Evolutionary conservation across 1,139 yeast genomes (phyloP).

Genomic region (Lodderomyces oxycetoniae): DNA sequence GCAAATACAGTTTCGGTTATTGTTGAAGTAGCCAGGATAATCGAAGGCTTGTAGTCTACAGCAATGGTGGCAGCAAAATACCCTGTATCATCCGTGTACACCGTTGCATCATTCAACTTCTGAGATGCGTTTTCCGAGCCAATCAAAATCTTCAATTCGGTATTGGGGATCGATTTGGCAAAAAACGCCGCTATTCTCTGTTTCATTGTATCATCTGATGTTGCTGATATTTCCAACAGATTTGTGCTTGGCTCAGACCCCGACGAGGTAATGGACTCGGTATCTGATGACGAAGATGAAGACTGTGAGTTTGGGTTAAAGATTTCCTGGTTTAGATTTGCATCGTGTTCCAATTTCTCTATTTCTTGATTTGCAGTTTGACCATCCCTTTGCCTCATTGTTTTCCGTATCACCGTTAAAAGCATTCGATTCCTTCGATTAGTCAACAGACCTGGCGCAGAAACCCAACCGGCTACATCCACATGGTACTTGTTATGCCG

Average conservation of each 20-base stretch:
- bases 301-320: conserved; percentile 13
- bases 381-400: conserved; percentile 40
- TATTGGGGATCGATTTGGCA: conserved; percentile 52
- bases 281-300: conserved; percentile 14
- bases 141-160: conserved; percentile 47
- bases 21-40: conserved; percentile 38
- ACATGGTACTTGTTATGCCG: conserved; percentile 42
- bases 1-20: conserved; percentile 44
- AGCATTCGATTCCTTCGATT: conserved; percentile 67
- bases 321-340: conserved; percentile 26
- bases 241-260: conserved; percentile 6
- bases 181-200: conserved; percentile 58
- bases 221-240: background rate
- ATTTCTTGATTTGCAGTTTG: conserved; percentile 23
- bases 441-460: conserved; percentile 59
- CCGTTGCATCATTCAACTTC: conserved; percentile 20
- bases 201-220: conserved; percentile 27
- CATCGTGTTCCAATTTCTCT: conserved; percentile 27
- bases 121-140: conserved; percentile 37
- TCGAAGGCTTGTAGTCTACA: conserved; percentile 53
- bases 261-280: conserved; percentile 17
- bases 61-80: conserved; percentile 47
- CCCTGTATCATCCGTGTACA: conserved; percentile 56
- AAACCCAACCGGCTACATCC: conserved; percentile 70
- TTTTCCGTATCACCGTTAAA: conserved; percentile 64